Evolutionary conservation across 441 rosid genomes (phyloP).

Genomic region (Hura crepitans): DNA sequence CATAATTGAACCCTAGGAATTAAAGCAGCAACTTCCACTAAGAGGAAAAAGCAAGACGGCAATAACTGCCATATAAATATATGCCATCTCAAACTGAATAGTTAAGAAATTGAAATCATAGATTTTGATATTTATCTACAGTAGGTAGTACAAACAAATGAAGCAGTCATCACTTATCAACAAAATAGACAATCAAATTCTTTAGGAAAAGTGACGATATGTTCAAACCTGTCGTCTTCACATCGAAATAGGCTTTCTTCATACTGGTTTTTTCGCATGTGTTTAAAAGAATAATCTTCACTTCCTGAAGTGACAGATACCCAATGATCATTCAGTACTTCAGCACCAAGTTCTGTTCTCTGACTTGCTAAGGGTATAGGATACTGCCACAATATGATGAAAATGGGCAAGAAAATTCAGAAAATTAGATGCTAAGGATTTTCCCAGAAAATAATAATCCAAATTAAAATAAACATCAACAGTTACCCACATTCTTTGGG

Average conservation of each 20-base stretch:
- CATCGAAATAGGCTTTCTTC: conserved; percentile 97
- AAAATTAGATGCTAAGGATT: conserved; percentile 21
- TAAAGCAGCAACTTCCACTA: conserved; percentile 8
- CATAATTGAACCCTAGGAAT: conserved; percentile 14
- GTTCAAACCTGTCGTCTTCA: conserved; percentile 93
- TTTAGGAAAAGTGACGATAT: conserved; percentile 18
- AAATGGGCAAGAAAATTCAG: conserved; percentile 17
- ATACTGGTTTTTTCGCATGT: conserved; percentile 98
- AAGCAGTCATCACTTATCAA: neutral
- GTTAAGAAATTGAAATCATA: neutral
- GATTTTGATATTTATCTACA: neutral
- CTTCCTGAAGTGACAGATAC: conserved; percentile 99
- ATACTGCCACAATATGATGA: conserved; percentile 57
- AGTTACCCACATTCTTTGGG: conserved; percentile 70
- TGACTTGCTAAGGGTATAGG: conserved; percentile 80
- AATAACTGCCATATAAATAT: neutral
- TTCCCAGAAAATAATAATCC: conserved; percentile 7
- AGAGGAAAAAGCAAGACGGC: neutral
- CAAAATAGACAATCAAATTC: conserved; percentile 1
- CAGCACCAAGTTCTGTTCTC: conserved; percentile 73
- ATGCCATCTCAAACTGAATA: neutral
- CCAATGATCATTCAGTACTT: conserved; percentile 94
- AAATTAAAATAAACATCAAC: conserved; percentile 13
- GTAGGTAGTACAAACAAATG: neutral
- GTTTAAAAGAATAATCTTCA: conserved; percentile 99